Base-by-base conservation (phyloP, 345 rosid genomes). In the Acer negundo region DNA sequence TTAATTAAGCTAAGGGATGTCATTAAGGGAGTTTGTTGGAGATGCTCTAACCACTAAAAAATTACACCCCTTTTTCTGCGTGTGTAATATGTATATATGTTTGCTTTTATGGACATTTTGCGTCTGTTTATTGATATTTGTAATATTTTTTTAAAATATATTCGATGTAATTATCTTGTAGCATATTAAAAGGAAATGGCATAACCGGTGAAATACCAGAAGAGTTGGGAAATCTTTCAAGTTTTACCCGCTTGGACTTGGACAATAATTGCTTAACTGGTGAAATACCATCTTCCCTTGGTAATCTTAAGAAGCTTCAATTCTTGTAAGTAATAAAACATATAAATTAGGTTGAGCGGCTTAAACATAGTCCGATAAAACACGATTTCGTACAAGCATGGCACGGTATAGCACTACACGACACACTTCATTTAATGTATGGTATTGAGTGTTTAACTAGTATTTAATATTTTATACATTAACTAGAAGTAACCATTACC, bases 101-200 rank as follows among this genome's bases (percentile, higher is more conserved):
- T 6, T 62, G 67, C 16, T 4, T 26, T 62, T 26, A 64, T 64
- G 68, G n/a, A 24, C 7, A 64, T 10, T 26, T 64, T 64, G 15
- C 63, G 7, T 61, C 15, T 8, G 28, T 61, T 61, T 22, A 24
- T 61, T 53, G 53, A 73, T 72, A 35, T 1, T 73, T 63, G 7
- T 67, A 17, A 20, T 19, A 59, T n/a, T 12, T 26, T 75, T 75
- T 26, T 26, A 35, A 65, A 65, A 44, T 49, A 0, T 69, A 70
- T 68, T 56, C 67, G 74, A 62, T 73, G 6, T 77, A 67, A 79
- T 79, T 38, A 26, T 79, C 66, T 61, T 76, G 81, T 88, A 97
- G 99, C 75, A 91, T 90, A n/a, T 73, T 94, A 88, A 95, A 87
- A 77, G 99, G 97, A 78, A 94, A 86, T 91, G 96, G 94, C 78